phyloP scores from a whole-genome alignment of 2,329 filamentous ascomycete genomes.

The Aspergillus costaricaensis region DNA sequence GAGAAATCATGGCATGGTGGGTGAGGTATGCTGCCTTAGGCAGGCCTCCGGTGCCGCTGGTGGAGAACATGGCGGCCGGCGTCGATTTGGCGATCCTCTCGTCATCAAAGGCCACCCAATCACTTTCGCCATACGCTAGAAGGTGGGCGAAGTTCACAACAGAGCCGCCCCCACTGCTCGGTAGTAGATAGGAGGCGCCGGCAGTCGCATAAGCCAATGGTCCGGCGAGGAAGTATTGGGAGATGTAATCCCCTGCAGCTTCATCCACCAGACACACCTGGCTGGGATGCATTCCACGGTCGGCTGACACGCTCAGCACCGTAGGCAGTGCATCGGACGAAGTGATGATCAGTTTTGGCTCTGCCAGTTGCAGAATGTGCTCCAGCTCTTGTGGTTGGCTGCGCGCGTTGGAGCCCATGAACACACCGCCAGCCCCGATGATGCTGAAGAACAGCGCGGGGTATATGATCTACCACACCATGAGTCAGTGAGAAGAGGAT shows the following conservation, averaged over 20 bases:
- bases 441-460: constrained; percentile 41
- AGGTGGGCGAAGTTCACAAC: constrained; percentile 40
- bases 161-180: constrained; percentile 15
- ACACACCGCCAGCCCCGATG: constrained; percentile 52
- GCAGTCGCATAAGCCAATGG: constrained; percentile 25
- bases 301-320: constrained; percentile 37
- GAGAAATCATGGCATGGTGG: constrained; percentile 60
- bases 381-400: constrained; percentile 51
- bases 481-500: constrained; percentile 20
- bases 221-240: constrained; percentile 31
- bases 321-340: constrained; percentile 40
- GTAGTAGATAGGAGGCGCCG: constrained; percentile 18
- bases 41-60: constrained; percentile 61
- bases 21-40: constrained; percentile 62
- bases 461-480: constrained; percentile 37
- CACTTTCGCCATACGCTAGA: constrained; percentile 47
- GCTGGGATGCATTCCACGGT: constrained; percentile 33
- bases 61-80: constrained; percentile 54
- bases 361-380: constrained; percentile 48
- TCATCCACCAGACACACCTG: constrained; percentile 43
- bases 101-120: constrained; percentile 52
- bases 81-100: constrained; percentile 49
- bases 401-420: constrained; percentile 54
- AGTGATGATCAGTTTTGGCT: constrained; percentile 51
- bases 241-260: constrained; percentile 30